These are phyloP conservation scores for Pythium phragmitis DNA, from an alignment of 352 stramenopile genomes.

Conservation along the genomic window DNA sequence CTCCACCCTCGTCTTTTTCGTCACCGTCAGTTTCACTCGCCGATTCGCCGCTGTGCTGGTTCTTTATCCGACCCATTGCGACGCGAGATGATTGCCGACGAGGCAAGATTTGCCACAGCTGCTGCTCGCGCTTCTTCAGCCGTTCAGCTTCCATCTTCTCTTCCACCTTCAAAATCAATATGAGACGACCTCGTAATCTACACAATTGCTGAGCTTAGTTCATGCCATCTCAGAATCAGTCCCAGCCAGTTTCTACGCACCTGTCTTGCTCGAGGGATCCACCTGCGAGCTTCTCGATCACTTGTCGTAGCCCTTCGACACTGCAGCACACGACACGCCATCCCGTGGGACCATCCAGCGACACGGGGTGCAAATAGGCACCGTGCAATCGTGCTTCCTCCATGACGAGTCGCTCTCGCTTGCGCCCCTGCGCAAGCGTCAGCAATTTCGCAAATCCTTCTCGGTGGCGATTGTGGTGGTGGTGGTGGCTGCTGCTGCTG, in stretches of 20 bases:
- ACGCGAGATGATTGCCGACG: constrained; percentile 81
- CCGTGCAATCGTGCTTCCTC: constrained; percentile 53
- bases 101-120: constrained; percentile 73
- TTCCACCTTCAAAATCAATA: constrained; percentile 77
- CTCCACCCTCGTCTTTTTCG: constrained; percentile 6
- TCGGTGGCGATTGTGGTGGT: constrained; percentile 54
- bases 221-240: not conserved
- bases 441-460: constrained; percentile 76
- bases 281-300: constrained; percentile 53
- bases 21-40: constrained; percentile 42
- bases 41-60: constrained; percentile 50
- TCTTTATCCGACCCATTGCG: constrained; percentile 75
- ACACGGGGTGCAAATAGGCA: constrained; percentile 28
- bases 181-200: constrained; percentile 67
- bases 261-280: constrained; percentile 79
- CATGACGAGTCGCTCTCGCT: constrained; percentile 55
- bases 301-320: constrained; percentile 50
- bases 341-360: constrained; percentile 48
- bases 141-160: constrained; percentile 67
- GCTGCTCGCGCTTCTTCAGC: constrained; percentile 66
- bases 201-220: not conserved
- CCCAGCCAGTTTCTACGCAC: constrained; percentile 19
- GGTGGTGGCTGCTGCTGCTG: constrained; percentile 48
- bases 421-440: constrained; percentile 47
- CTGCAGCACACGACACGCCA: constrained; percentile 78